Base-by-base conservation (phyloP, 495 filamentous ascomycete species). In the Daldinia caldariorum region DNA sequence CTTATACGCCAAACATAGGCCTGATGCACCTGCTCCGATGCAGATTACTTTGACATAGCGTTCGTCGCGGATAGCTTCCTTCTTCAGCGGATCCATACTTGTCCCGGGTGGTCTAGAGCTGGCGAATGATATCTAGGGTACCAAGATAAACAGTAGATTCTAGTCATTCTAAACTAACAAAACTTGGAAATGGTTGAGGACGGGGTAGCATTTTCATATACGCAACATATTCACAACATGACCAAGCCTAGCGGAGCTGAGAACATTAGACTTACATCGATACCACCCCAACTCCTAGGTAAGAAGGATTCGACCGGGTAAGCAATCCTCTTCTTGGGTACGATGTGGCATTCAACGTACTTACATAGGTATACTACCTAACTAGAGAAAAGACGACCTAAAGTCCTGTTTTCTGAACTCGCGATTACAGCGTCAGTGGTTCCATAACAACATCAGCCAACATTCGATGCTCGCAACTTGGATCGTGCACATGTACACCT, bases 121-220 rank as follows among this genome's bases (percentile, higher is more conserved):
- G 43, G 9, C 9, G 43, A 22, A 47, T 13, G 43, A 47, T 20
- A 39, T 9, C 37, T 39, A 3, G 9, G 34, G 6, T 35, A 35
- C 34, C 26, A 26, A 26, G 26, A 26, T 26, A 35, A 35, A 35
- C 9, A 10, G 34, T 35, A 35, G 26, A 26, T 26, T 26, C 34
- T 0, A 35, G 34, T 35, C 34, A 26, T 26, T 26, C 26, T 26
- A 26, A 35, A 35, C 6, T 35, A 35, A 10, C 20, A 47, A 47
- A 47, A 18, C 18, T 22, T 47, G 10, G 16, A 22, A 47, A 47
- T 47, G 22, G 13, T 20, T 16, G 22, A 12, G 43, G 18, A 35
- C 18, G 18, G 18, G 8, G 43, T 47, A 47, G 43, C 43, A 47
- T 20, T 47, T 47, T 47, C 7, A 47, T 47, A 47, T 47, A 47